phyloP scores from a whole-genome alignment of 345 rosid species.

The Viola odorata region DNA sequence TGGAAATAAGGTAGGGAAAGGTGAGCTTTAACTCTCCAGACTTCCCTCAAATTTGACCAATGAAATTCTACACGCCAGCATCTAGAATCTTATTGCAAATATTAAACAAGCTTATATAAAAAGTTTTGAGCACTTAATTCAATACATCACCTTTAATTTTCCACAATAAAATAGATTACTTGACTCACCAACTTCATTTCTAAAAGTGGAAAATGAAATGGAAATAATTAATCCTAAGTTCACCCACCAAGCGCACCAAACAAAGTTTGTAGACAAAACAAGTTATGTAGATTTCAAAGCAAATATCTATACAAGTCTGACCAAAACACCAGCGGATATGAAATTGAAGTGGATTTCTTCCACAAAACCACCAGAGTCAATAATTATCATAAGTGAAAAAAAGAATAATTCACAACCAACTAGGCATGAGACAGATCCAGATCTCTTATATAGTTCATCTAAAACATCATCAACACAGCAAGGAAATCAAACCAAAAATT shows the following conservation, averaged over 20 bases:
- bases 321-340: neutral
- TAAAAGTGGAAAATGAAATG: constrained; percentile 4
- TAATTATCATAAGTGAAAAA: neutral
- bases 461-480: neutral
- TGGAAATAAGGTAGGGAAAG: too few relatives aligned
- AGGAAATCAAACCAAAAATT: too few relatives aligned
- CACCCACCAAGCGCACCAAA: neutral
- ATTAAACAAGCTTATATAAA: neutral
- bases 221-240: too few relatives aligned
- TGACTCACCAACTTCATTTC: neutral
- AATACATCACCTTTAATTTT: neutral
- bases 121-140: neutral
- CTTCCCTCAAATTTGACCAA: neutral
- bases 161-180: neutral
- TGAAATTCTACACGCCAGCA: neutral
- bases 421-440: neutral
- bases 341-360: neutral
- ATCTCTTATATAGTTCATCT: neutral
- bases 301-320: neutral
- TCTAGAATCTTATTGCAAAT: neutral
- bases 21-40: neutral
- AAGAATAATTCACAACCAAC: neutral
- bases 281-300: neutral
- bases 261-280: neutral
- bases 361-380: neutral